These are phyloP conservation scores for Persicaria tinctoria DNA, from an alignment of 148 eudicot species.

Conservation along the genomic window DNA sequence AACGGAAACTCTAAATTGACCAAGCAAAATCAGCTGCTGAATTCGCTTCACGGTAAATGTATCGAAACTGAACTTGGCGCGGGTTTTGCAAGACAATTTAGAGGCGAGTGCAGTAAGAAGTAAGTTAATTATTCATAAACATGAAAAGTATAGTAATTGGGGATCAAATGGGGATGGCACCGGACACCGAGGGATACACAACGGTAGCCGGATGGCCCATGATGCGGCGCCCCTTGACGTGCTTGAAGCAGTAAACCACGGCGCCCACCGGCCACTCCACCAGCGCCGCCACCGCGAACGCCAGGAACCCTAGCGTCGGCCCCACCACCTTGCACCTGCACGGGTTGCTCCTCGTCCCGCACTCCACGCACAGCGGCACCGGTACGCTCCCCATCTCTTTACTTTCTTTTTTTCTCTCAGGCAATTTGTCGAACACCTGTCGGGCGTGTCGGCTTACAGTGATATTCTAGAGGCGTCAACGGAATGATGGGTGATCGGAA, in stretches of 20 bases:
- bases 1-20: too few species aligned
- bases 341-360: slow-evolving; percentile 61
- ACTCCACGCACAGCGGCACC: slow-evolving; percentile 54
- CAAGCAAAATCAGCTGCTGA: too few species aligned
- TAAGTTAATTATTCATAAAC: too few species aligned
- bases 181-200: slow-evolving; percentile 51
- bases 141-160: too few species aligned
- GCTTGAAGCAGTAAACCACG: slow-evolving; percentile 51
- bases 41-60: too few species aligned
- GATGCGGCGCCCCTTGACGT: slow-evolving; percentile 57
- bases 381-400: slow-evolving; percentile 15
- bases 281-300: slow-evolving; percentile 59
- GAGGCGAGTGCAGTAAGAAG: too few species aligned
- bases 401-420: neutral
- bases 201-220: slow-evolving; percentile 74
- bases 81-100: too few species aligned
- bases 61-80: too few species aligned
- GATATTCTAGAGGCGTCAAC: neutral
- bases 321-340: slow-evolving; percentile 83
- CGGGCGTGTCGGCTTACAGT: neutral
- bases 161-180: slow-evolving; percentile 50
- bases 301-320: slow-evolving; percentile 70
- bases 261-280: slow-evolving; percentile 89
- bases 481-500: slow-evolving; percentile 9
- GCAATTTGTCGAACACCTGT: slow-evolving; percentile 10